phyloP scores from a whole-genome alignment of 169 alveolate genomes.

The Sarcocystis neurona region DNA sequence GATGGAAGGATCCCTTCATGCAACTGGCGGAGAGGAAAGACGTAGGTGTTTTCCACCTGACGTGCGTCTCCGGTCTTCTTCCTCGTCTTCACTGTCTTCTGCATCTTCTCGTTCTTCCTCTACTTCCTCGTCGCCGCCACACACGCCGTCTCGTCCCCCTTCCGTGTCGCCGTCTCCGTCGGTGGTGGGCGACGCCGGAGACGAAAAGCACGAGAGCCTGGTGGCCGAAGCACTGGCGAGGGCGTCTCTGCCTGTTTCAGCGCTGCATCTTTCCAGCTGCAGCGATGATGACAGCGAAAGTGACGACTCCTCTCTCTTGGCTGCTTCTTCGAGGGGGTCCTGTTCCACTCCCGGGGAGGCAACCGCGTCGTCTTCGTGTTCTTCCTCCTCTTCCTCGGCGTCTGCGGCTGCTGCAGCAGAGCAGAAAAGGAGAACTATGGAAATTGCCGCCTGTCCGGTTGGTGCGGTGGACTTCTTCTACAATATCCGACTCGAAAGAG shows the following conservation, averaged over 20 bases:
- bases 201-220: not conserved
- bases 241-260: not conserved
- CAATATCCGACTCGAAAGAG: conserved; percentile 3
- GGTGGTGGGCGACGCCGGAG: not conserved
- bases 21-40: too few relatives aligned
- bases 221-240: not conserved
- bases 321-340: not conserved
- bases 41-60: too few relatives aligned
- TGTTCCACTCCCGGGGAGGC: not conserved
- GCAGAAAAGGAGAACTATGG: too few relatives aligned
- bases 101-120: not conserved
- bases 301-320: too few relatives aligned
- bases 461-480: conserved; percentile 39
- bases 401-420: too few relatives aligned
- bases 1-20: too few relatives aligned
- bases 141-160: not conserved
- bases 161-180: not conserved
- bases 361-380: not conserved
- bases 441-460: too few relatives aligned
- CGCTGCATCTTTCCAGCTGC: not conserved
- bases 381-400: too few relatives aligned
- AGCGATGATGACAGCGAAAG: not conserved
- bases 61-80: too few relatives aligned
- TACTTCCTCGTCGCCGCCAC: not conserved
- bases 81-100: too few relatives aligned